Base-by-base conservation (phyloP, 2,329 filamentous ascomycete species). In the Botrytis tulipae region DNA sequence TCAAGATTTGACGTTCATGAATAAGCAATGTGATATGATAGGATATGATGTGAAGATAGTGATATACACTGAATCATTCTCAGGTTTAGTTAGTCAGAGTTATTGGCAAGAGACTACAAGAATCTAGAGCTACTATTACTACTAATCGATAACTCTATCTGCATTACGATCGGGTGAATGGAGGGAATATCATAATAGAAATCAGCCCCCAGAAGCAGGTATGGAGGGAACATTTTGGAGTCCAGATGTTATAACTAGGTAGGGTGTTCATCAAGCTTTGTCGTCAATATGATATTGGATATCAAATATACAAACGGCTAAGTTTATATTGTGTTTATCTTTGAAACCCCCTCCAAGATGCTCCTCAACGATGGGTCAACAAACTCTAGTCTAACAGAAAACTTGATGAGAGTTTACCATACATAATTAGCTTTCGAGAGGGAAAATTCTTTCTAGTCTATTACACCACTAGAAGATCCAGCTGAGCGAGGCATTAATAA, bases 381-480 rank as follows among this genome's bases (percentile, higher is more conserved):
- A 51, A 51, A 54, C 25, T n/a, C 4, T 1, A 54, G 25, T 54
- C 48, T 16, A 7, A 54, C 0, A n/a, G 48, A 54, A 54, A 54
- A 7, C 25, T 10, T 54, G 48, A 54, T 16, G 25, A 3, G 14
- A n/a, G 4, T n/a, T 7, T n/a, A n/a, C 12, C 1, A n/a, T n/a
- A 1, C 3, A 51, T n/a, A 1, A n/a, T 12, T 51, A n/a, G 10
- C 5, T 51, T 54, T 16, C 0, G 25, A 0, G 25, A 2, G 48
- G 12, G 25, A 16, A 54, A n/a, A 54, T 10, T n/a, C 48, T 54
- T 16, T 54, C 48, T n/a, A 54, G 25, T n/a, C 48, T 6, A n/a
- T 54, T 44, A 54, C n/a, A n/a, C 1, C 25, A n/a, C 25, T 54
- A 54, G 25, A 54, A 54, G 48, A 54, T 7, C 12, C 12, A 57